These are phyloP conservation scores for Apophysomyces elegans DNA, from an alignment of 371 early-diverging fungal genomes.

Conservation along the genomic window DNA sequence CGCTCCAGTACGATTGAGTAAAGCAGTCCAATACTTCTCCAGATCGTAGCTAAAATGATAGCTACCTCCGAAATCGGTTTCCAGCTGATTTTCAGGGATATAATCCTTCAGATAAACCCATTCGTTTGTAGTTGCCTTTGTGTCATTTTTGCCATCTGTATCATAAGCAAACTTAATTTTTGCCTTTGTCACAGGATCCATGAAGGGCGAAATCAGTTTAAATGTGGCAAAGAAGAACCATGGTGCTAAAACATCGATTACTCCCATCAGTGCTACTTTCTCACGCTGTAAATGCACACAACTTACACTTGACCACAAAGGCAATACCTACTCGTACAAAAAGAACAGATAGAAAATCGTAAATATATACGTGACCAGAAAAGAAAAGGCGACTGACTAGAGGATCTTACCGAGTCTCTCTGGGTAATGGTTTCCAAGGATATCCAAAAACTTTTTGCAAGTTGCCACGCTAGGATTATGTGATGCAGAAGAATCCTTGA, in stretches of 20 bases:
- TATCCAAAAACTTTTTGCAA: slow-evolving; percentile 77
- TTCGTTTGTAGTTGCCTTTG: slow-evolving; percentile 34
- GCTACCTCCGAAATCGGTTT: slow-evolving; percentile 65
- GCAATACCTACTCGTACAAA: slow-evolving; percentile 26
- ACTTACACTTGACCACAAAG: slow-evolving; percentile 53
- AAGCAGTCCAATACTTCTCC: slow-evolving; percentile 61
- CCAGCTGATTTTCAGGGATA: slow-evolving; percentile 58
- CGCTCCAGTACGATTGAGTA: slow-evolving; percentile 45
- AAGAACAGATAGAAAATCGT: slow-evolving; percentile 21
- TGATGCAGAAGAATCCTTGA: slow-evolving; percentile 68
- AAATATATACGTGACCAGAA: slow-evolving; percentile 29
- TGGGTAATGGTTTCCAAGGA: slow-evolving; percentile 86
- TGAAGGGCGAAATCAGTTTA: slow-evolving; percentile 81
- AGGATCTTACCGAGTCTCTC: slow-evolving; percentile 69
- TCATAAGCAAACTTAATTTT: slow-evolving; percentile 83
- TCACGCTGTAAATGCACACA: neutral
- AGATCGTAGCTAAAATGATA: slow-evolving; percentile 61
- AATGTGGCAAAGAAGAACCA: slow-evolving; percentile 86
- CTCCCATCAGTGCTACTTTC: neutral
- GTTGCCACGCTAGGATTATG: slow-evolving; percentile 75
- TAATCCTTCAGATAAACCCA: slow-evolving; percentile 57
- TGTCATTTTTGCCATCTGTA: slow-evolving; percentile 20
- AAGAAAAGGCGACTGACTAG: slow-evolving; percentile 14
- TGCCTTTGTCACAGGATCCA: slow-evolving; percentile 88
- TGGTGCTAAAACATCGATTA: slow-evolving; percentile 59